Conservation (phyloP, 176 grass and related monocot species). For the Paspalum notatum region DNA sequence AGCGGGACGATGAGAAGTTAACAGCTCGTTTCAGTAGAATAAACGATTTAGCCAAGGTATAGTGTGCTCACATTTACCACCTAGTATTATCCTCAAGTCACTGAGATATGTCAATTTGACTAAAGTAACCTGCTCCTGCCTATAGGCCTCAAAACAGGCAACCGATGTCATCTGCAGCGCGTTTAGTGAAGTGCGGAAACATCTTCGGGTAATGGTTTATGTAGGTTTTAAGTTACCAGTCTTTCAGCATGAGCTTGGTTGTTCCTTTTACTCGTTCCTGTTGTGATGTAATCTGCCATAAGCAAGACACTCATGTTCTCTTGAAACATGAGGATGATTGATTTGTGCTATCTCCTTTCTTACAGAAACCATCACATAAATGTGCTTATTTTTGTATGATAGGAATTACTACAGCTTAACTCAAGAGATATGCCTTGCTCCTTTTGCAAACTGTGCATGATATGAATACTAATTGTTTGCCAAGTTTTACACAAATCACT, state of each 20-base stretch:
- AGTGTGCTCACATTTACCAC: not conserved
- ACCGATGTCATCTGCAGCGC: not conserved
- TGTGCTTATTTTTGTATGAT: not conserved
- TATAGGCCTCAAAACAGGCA: constrained; percentile 1
- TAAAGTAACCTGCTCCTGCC: not conserved
- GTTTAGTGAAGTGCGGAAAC: not conserved
- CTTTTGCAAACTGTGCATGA: not conserved
- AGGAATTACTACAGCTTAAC: not conserved
- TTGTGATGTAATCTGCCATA: not conserved
- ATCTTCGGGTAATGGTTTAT: constrained; percentile 11
- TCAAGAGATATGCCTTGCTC: not conserved
- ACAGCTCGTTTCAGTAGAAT: not conserved
- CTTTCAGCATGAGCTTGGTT: not conserved
- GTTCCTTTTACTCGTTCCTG: not conserved
- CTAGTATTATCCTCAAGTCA: not conserved
- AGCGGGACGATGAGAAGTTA: not conserved
- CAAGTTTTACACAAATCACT: not conserved
- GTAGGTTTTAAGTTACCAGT: not conserved
- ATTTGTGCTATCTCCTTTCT: not conserved
- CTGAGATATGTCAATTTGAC: not conserved
- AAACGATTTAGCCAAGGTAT: not conserved
- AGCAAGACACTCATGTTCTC: not conserved
- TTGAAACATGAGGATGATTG: not conserved
- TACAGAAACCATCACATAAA: not conserved
- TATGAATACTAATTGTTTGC: not conserved